Evolutionary conservation across 768 basidiomycete species (phyloP).

Genomic region (Lactarius hengduanensis): DNA sequence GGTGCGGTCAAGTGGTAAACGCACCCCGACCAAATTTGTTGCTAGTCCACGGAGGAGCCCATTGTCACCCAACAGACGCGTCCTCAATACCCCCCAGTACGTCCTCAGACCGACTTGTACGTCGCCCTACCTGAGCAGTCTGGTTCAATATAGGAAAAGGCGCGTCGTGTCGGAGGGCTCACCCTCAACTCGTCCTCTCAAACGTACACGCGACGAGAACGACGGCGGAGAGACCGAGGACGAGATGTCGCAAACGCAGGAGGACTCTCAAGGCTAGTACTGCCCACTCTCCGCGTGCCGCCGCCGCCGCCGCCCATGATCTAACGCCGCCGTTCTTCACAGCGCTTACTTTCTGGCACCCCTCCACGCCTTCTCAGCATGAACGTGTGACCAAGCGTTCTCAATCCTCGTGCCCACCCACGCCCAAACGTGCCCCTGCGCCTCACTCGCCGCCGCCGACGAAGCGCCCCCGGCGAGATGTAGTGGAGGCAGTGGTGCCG

Average conservation of each 20-base stretch:
- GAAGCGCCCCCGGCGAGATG: constrained; percentile 17
- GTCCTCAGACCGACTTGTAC: neutral
- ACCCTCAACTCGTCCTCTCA: constrained; percentile 2
- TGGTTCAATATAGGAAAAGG: constrained; percentile 9
- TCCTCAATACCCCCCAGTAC: constrained; percentile 20
- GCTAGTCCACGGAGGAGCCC: constrained; percentile 3
- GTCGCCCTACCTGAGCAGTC: neutral
- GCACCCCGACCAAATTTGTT: constrained; percentile 1
- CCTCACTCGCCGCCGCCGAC: constrained; percentile 17
- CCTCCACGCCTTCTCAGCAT: constrained; percentile 21
- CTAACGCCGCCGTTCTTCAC: neutral
- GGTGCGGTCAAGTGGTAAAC: neutral
- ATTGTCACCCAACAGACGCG: constrained; percentile 1
- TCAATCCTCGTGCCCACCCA: neutral
- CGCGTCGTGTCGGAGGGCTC: constrained; percentile 3
- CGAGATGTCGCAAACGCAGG: constrained; percentile 27
- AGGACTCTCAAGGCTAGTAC: constrained; percentile 26
- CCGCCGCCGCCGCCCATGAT: neutral
- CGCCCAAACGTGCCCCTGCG: neutral
- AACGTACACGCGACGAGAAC: constrained; percentile 11
- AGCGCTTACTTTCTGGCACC: constrained; percentile 23
- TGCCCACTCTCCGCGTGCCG: neutral
- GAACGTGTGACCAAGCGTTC: neutral
- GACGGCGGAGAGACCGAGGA: constrained; percentile 1
- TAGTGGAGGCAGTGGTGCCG: neutral